These are phyloP conservation scores for Penicillium ucsense DNA, from an alignment of 495 filamentous ascomycete genomes.

Conservation along the genomic window DNA sequence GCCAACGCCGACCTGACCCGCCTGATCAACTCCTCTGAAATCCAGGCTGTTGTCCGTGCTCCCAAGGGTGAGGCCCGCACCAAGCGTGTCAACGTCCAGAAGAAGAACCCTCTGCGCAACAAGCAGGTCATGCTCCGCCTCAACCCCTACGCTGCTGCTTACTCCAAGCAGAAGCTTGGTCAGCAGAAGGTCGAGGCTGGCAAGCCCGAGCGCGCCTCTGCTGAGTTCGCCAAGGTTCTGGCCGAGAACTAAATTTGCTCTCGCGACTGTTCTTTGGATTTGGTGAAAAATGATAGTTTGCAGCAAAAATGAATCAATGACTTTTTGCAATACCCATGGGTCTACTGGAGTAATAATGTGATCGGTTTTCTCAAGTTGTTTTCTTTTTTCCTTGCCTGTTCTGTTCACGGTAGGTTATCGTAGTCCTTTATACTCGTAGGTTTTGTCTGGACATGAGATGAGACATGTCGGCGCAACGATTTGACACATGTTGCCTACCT, in stretches of 20 bases:
- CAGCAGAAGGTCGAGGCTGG: slow-evolving; percentile 45
- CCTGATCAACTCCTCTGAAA: slow-evolving; percentile 97
- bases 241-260: slow-evolving; percentile 41
- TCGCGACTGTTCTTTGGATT: slow-evolving; percentile 10
- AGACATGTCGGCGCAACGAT: too few species aligned
- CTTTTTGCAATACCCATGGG: slow-evolving; percentile 25
- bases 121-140: slow-evolving; percentile 93
- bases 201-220: slow-evolving; percentile 43
- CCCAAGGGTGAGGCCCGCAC: slow-evolving; percentile 82
- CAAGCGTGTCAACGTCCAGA: slow-evolving; percentile 86
- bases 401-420: slow-evolving; percentile 7
- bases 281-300: slow-evolving; percentile 19
- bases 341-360: slow-evolving; percentile 23
- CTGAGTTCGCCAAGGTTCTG: slow-evolving; percentile 42
- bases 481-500: too few species aligned
- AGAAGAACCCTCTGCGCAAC: slow-evolving; percentile 99
- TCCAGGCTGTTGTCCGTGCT: slow-evolving; percentile 83
- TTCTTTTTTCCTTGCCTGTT: slow-evolving; percentile 3
- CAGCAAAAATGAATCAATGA: slow-evolving; percentile 26
- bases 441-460: too few species aligned
- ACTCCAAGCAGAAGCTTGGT: slow-evolving; percentile 72
- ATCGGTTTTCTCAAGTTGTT: slow-evolving; percentile 15
- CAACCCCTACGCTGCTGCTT: slow-evolving; percentile 91
- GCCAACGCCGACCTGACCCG: slow-evolving; percentile 86
- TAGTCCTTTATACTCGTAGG: not conserved